Conservation (phyloP, 1,284 basidiomycete species). For the Testicularia cyperi region DNA sequence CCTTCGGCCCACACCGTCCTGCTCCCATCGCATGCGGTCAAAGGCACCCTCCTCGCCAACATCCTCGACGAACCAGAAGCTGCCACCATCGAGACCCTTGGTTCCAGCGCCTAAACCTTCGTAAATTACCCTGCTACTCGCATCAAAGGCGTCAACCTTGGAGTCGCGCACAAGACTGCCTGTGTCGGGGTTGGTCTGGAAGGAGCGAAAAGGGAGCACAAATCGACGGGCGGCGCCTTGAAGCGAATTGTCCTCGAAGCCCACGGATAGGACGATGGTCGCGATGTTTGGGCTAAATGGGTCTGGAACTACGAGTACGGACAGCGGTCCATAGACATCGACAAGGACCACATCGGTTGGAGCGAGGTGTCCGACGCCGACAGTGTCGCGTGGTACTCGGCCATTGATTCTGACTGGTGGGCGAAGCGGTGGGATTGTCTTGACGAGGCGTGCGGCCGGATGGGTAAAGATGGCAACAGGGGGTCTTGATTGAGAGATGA, state of each 20-base stretch:
- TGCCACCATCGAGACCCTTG: slow-evolving; percentile 35
- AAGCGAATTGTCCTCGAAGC: slow-evolving; percentile 9
- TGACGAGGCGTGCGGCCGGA: slow-evolving; percentile 34
- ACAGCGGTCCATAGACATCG: slow-evolving; percentile 29
- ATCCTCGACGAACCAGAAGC: slow-evolving; percentile 47
- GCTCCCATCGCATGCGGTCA: slow-evolving; percentile 24
- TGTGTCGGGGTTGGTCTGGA: slow-evolving; percentile 12
- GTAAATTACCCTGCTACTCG: slow-evolving; percentile 19
- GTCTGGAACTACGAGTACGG: slow-evolving; percentile 27
- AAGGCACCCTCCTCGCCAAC: slow-evolving; percentile 34
- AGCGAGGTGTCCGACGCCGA: slow-evolving; percentile 14
- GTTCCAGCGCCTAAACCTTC: slow-evolving; percentile 32
- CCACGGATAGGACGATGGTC: slow-evolving; percentile 31
- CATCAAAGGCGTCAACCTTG: slow-evolving; percentile 20
- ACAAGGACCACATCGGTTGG: slow-evolving; percentile 17
- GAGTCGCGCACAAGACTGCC: slow-evolving; percentile 9
- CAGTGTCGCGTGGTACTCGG: slow-evolving; percentile 16
- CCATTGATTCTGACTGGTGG: slow-evolving; percentile 24
- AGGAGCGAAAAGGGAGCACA: slow-evolving; percentile 39
- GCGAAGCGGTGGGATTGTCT: slow-evolving; percentile 23
- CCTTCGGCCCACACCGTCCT: slow-evolving; percentile 17
- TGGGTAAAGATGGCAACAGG: slow-evolving; percentile 38
- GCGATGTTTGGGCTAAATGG: slow-evolving; percentile 29
- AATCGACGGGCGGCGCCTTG: slow-evolving; percentile 24
- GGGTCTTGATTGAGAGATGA: too few relatives aligned